Evolutionary conservation across 2,329 filamentous ascomycete species (phyloP), one percentile per base, ranked within the genome.

Genomic region (Colletotrichum lini): DNA sequence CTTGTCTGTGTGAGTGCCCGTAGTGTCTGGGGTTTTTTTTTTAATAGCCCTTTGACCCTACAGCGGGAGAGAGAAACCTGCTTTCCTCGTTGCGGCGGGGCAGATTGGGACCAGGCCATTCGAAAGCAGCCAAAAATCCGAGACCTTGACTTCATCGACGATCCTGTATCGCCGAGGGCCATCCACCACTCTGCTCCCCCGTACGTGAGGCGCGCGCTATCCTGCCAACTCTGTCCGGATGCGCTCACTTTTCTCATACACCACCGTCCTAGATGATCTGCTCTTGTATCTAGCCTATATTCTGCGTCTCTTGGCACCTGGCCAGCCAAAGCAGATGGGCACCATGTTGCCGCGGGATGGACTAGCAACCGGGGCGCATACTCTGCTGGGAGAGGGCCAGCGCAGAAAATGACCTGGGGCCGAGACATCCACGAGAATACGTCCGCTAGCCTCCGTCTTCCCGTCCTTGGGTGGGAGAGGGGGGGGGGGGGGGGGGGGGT

Each of bases 361-460:
- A 52, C 65, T 59, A 35, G 38, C 65, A 64, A 49, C 3, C 18
- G 35, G 58, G 45, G 58, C 30, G 52, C n/a, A 26, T 8, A 35
- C 30, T 23, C 30, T 53, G n/a, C 40, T 21, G n/a, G 42, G 8
- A 35, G 30, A 35, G 8, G 30, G 47, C 16, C 57, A 23, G 50
- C 26, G 58, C 38, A 58, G 38, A 35, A 49, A n/a, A 52, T 62
- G 38, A 21, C 18, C 38, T 54, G 59, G 58, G 42, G 58, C 53
- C 42, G 58, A 69, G 68, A 67, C 23, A 67, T 40, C 42, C 50
- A 53, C 26, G 56, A 60, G 49, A 44, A 26, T 45, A 42, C 30
- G 49, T n/a, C 52, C 47, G 53, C 58, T 64, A 69, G 69, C 45
- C 53, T 59, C 69, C 58, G 53, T 69, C 69, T 54, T 68, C 65